Conservation (phyloP, 345 rosid species). For the Lepidium sativum region DNA sequence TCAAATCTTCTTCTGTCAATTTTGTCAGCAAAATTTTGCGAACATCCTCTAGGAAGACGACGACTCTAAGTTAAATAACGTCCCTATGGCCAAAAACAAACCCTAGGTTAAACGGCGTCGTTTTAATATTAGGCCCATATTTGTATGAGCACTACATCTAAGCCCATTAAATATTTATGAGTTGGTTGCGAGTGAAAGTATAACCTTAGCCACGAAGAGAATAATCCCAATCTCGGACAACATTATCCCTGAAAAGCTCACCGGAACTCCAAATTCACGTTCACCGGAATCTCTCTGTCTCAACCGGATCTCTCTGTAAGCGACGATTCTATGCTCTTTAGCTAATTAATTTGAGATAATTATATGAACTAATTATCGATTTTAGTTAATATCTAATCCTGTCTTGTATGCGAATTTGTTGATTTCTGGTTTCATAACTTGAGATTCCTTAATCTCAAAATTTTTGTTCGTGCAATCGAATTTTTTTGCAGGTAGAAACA, state of each 20-base stretch:
- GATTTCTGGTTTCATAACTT: not conserved
- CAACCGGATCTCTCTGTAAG: slow-evolving; percentile 7
- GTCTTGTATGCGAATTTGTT: not conserved
- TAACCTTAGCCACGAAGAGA: slow-evolving; percentile 15
- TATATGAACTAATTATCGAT: not conserved
- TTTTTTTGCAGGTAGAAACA: slow-evolving; percentile 7
- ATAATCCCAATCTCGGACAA: slow-evolving; percentile 28
- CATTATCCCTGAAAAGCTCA: slow-evolving; percentile 33
- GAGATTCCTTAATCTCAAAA: not conserved
- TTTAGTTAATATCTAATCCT: not conserved
- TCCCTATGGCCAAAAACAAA: not conserved
- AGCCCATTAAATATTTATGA: not conserved
- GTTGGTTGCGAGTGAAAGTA: not conserved
- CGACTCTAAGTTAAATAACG: too few relatives aligned
- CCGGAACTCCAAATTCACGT: slow-evolving; percentile 9
- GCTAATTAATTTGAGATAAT: not conserved
- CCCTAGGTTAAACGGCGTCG: too few relatives aligned
- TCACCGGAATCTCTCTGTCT: not conserved
- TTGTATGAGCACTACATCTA: not conserved
- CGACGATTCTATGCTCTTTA: not conserved
- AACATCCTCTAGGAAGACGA: not conserved
- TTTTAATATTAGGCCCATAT: not conserved
- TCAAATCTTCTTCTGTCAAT: not conserved
- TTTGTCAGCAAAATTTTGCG: not conserved
- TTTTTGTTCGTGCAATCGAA: not conserved